Evolutionary conservation across 192 early-diverging fungal genomes (phyloP), one percentile per base, ranked within the genome.

Genomic region (Podila epicladia): DNA sequence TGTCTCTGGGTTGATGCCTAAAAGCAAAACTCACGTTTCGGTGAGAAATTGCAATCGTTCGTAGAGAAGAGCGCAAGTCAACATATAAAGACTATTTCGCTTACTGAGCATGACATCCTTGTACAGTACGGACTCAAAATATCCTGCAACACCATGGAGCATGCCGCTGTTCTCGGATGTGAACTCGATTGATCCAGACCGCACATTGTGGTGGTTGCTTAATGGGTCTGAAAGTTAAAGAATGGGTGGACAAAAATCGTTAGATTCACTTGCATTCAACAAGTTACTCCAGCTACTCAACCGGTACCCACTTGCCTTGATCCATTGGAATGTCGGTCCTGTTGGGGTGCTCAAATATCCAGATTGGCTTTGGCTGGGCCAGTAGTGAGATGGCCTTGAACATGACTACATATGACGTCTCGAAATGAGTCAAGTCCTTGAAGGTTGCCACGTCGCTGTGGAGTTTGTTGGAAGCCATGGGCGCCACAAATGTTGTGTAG

Each of bases 391-490:
- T 91, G 20, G 92, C 88, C 53, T 94, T 91, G 75, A 99, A 94
- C 86, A 97, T 97, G 45, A 99, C 98, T n/a, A 99, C 97, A 77
- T 96, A 99, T 0, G 96, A 95, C 20, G 96, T 99, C 77, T 99
- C 96, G 48, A 94, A 86, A 61, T 92, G 89, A 12, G 71, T 80
- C 9, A 85, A 35, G 64, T 91, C 93, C 62, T 93, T 92, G 69
- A 89, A 90, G 6, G 89, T 83, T 0, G 88, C 73, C 8, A 93
- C 95, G 49, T 96, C 90, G 38, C 84, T 88, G 74, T 93, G 90
- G 32, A 99, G 87, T 50, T 92, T 95, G 15, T 92, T 82, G 9
- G 97, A 97, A 37, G 97, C 93, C 65, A 99, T 68, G 0, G 98
- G 98, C 11, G 95, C 89, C 20, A 94, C 83, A 82, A 90, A 98